phyloP scores from a whole-genome alignment of 2,329 filamentous ascomycete genomes.

The Fusarium mexicanum region DNA sequence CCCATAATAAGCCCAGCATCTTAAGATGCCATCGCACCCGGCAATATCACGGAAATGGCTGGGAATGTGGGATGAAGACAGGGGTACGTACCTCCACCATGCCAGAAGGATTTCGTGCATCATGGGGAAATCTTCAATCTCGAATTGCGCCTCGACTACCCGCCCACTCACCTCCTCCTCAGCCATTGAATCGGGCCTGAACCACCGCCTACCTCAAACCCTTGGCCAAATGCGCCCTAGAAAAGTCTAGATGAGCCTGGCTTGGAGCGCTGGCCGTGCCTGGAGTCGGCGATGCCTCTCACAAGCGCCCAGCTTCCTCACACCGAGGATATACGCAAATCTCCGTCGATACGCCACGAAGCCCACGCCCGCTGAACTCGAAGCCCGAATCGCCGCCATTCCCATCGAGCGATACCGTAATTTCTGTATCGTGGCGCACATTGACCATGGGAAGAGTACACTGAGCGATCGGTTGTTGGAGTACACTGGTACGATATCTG shows the following conservation, averaged over 20 bases:
- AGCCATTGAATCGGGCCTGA: slow-evolving; percentile 14
- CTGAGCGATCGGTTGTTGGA: slow-evolving; percentile 92
- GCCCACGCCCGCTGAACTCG: slow-evolving; percentile 47
- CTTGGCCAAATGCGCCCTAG: slow-evolving; percentile 36
- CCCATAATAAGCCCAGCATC: background rate
- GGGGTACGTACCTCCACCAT: slow-evolving; percentile 31
- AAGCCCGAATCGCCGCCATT: slow-evolving; percentile 73
- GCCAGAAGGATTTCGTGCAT: slow-evolving; percentile 26
- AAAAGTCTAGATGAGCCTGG: slow-evolving; percentile 49
- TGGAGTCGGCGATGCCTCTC: slow-evolving; percentile 50
- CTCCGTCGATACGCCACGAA: slow-evolving; percentile 39
- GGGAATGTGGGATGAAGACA: background rate
- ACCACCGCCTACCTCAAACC: background rate
- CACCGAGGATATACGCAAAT: background rate
- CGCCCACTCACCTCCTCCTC: background rate
- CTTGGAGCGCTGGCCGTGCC: slow-evolving; percentile 49
- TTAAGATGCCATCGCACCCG: background rate
- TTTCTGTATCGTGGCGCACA: slow-evolving; percentile 98
- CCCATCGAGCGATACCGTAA: slow-evolving; percentile 86
- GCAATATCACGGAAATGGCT: slow-evolving; percentile 2
- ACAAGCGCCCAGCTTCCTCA: slow-evolving; percentile 3
- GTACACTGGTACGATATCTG: slow-evolving; percentile 89
- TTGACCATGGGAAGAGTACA: slow-evolving; percentile 98
- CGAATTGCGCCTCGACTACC: background rate
- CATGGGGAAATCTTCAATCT: slow-evolving; percentile 23